Conservation (phyloP, 257 asterid genomes). For the Plectranthus barbatus region DNA sequence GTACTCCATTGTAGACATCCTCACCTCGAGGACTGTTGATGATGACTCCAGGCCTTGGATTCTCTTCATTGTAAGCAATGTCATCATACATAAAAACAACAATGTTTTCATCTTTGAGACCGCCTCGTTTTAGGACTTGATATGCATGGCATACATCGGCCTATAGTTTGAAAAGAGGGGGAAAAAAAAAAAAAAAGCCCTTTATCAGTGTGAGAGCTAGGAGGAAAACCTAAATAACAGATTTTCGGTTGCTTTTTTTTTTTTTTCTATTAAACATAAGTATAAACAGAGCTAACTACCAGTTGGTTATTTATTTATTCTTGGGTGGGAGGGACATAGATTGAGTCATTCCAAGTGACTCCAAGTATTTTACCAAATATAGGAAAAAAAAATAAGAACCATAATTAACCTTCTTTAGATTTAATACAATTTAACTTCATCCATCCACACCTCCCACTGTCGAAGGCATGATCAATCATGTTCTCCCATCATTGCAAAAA, state of each 20-base stretch:
- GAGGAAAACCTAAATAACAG: neutral
- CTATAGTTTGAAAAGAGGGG: slow-evolving; percentile 22
- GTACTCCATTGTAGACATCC: slow-evolving; percentile 91
- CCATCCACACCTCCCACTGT: neutral
- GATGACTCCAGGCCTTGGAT: slow-evolving; percentile 89
- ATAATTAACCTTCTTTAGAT: neutral
- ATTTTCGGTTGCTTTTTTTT: neutral
- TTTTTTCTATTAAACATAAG: neutral
- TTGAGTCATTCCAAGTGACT: no score
- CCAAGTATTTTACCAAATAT: neutral
- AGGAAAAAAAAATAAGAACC: neutral
- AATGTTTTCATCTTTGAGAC: slow-evolving; percentile 87
- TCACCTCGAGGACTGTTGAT: slow-evolving; percentile 83
- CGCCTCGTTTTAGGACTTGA: slow-evolving; percentile 78
- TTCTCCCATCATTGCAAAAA: neutral
- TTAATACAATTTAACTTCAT: neutral
- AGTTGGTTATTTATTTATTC: neutral
- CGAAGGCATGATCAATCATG: neutral
- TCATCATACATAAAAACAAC: slow-evolving; percentile 93
- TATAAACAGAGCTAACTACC: neutral
- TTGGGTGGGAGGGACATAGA: no score
- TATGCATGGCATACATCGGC: slow-evolving; percentile 98
- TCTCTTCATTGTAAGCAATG: slow-evolving; percentile 70
- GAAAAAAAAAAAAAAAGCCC: no score
- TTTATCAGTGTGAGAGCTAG: neutral